These are phyloP conservation scores for Chlorokybus atmophyticus DNA, from an alignment of 139 green algal genomes.

Conservation along the genomic window DNA sequence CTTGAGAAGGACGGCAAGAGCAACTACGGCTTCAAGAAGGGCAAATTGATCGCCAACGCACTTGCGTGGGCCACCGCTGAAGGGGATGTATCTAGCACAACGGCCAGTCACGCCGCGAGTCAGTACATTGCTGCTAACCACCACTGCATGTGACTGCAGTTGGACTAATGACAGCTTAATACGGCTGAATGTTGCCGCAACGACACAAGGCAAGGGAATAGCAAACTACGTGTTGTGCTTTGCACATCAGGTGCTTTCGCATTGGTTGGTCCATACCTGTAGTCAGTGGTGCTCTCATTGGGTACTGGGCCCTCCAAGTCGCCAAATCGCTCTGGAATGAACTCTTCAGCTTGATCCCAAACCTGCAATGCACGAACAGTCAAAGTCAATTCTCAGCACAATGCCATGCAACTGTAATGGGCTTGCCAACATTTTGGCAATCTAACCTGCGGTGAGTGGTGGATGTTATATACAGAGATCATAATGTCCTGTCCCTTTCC, in stretches of 20 bases:
- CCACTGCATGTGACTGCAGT: too few relatives aligned
- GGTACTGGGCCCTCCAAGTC: conserved; percentile 70
- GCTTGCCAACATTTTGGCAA: too few relatives aligned
- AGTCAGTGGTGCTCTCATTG: conserved; percentile 94
- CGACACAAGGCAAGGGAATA: too few relatives aligned
- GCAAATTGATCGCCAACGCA: conserved; percentile 96
- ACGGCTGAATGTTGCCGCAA: too few relatives aligned
- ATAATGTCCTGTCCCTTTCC: conserved; percentile 78
- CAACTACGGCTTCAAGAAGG: conserved; percentile 47
- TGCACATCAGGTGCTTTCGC: too few relatives aligned
- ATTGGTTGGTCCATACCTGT: too few relatives aligned
- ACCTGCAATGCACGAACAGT: conserved; percentile 16
- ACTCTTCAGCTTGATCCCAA: conserved; percentile 65
- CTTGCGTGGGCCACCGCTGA: conserved; percentile 81
- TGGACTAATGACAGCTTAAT: too few relatives aligned
- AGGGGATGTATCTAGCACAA: conserved; percentile 57
- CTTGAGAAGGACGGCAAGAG: conserved; percentile 65
- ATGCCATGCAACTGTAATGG: too few relatives aligned
- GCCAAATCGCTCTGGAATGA: conserved; percentile 83
- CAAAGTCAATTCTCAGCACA: too few relatives aligned
- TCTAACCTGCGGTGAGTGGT: conserved; percentile 56
- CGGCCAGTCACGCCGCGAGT: too few relatives aligned
- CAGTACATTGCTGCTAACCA: too few relatives aligned
- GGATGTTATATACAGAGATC: conserved; percentile 96
- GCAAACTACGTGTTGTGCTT: too few relatives aligned